Evolutionary conservation across 768 basidiomycete genomes (phyloP), one percentile per base, ranked within the genome.

Genomic region (Naganishia antarctica): DNA sequence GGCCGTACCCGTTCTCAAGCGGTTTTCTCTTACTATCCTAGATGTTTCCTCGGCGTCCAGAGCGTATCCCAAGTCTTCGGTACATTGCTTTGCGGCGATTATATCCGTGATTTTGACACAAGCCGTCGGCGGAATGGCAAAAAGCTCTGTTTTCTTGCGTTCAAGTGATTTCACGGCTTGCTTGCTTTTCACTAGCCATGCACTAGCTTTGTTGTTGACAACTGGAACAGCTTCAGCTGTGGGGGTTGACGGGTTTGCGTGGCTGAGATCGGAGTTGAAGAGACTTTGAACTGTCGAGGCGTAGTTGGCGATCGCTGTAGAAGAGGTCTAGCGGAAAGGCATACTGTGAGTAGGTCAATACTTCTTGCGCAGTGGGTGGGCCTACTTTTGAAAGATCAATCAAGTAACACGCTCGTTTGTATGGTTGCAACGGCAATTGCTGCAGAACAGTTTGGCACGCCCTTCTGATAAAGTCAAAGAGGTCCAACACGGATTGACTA

Each of bases 131-230:
- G 74, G 73, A 18, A 76, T 65, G 48, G 68, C 45, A 53, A 77
- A 75, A 3, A 71, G 73, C 34, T 76, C 76, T 12, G 70, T 63
- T 34, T 71, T 71, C 58, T 74, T 75, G 63, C 66, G 70, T 47
- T 77, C 74, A 11, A 77, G 57, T n/a, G 45, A 63, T 64, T 76
- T 75, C 28, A 76, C 73, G 15, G 75, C 76, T 44, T 75, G 75
- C 62, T 74, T 74, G 28, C 75, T 73, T 51, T 78, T 78, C 1
- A 73, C 76, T 18, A 78, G 63, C 76, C 76, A 78, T n/a, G 66
- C 67, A 2, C 73, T 67, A 4, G 76, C 75, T 66, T 78, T 78
- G 16, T 74, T 70, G 31, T 28, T 43, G 69, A 72, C 32, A 51
- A 49, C 63, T 65, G 70, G 51, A 12, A 53, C 15, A 31, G 32